These are phyloP conservation scores for Clonostachys rosea DNA, from an alignment of 2,329 filamentous ascomycete species.

Conservation along the genomic window DNA sequence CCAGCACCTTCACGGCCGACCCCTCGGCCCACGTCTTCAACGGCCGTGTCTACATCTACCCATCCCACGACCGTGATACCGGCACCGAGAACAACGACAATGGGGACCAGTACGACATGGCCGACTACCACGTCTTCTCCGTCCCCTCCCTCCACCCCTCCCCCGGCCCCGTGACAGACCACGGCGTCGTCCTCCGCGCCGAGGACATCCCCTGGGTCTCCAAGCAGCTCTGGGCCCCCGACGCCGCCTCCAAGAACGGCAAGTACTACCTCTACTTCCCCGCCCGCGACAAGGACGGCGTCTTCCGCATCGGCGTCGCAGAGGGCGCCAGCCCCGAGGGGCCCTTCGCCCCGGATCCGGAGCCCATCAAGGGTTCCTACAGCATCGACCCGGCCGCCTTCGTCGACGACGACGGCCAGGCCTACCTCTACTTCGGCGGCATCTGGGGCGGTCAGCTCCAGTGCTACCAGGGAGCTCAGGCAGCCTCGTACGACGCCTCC, in stretches of 20 bases:
- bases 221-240: conserved; percentile 78
- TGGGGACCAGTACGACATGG: conserved; percentile 83
- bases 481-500: conserved; percentile 48
- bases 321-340: conserved; percentile 59
- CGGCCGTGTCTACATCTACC: conserved; percentile 71
- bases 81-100: conserved; percentile 76
- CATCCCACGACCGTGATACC: conserved; percentile 74
- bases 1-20: conserved; percentile 74
- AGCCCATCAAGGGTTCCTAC: conserved; percentile 64
- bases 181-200: conserved; percentile 63
- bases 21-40: conserved; percentile 79
- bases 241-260: conserved; percentile 62
- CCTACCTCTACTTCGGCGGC: conserved; percentile 64
- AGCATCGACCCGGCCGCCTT: conserved; percentile 75
- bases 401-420: conserved; percentile 49
- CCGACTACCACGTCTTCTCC: conserved; percentile 76
- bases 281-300: conserved; percentile 62
- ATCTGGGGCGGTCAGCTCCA: conserved; percentile 80
- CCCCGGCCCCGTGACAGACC: conserved; percentile 61
- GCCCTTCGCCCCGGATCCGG: conserved; percentile 62
- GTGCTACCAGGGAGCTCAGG: conserved; percentile 59
- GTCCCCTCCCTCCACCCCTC: conserved; percentile 38
- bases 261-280: conserved; percentile 78
- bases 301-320: conserved; percentile 75
- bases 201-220: conserved; percentile 71